Percentiles rank a stretch among this genome's conserved stretches.
Evolutionary conservation across 257 asterid species (phyloP).

Genomic region (Lantana camara): DNA sequence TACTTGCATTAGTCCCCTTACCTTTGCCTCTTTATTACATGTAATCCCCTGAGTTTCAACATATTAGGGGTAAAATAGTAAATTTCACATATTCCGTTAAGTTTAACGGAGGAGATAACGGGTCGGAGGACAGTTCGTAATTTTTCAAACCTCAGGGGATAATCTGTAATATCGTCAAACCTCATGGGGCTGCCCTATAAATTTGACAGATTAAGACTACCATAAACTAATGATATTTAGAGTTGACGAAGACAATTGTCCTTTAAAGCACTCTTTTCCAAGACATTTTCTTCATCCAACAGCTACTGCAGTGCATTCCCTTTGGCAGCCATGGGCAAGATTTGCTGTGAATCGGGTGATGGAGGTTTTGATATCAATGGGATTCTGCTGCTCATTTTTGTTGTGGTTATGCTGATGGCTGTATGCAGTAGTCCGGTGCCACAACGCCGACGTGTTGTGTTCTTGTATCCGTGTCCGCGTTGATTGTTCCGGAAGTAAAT

Average conservation of each 20-base stretch:
- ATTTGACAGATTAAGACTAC: not conserved
- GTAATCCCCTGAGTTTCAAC: too few relatives aligned
- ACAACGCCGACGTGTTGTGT: constrained; percentile 27
- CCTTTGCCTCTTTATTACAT: too few relatives aligned
- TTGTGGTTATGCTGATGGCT: constrained; percentile 34
- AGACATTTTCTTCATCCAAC: not conserved
- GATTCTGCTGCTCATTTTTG: constrained; percentile 27
- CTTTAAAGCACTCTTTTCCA: not conserved
- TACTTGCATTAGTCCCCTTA: too few relatives aligned
- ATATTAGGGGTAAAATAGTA: too few relatives aligned
- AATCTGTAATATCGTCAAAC: too few relatives aligned
- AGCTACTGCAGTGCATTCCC: too few relatives aligned
- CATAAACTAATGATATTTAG: not conserved
- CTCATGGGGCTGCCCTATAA: too few relatives aligned
- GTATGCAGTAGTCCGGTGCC: constrained; percentile 24
- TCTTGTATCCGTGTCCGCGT: constrained; percentile 14
- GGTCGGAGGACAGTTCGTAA: too few relatives aligned
- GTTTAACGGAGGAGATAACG: too few relatives aligned
- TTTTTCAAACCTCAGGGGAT: too few relatives aligned
- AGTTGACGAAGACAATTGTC: constrained; percentile 20
- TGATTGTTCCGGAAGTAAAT: not conserved
- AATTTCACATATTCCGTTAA: too few relatives aligned
- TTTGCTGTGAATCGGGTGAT: constrained; percentile 37
- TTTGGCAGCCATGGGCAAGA: constrained; percentile 42
- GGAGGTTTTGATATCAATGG: constrained; percentile 24